Evolutionary conservation across 352 stramenopile genomes (phyloP).

Genomic region (Thalassiosira ordinaria): DNA sequence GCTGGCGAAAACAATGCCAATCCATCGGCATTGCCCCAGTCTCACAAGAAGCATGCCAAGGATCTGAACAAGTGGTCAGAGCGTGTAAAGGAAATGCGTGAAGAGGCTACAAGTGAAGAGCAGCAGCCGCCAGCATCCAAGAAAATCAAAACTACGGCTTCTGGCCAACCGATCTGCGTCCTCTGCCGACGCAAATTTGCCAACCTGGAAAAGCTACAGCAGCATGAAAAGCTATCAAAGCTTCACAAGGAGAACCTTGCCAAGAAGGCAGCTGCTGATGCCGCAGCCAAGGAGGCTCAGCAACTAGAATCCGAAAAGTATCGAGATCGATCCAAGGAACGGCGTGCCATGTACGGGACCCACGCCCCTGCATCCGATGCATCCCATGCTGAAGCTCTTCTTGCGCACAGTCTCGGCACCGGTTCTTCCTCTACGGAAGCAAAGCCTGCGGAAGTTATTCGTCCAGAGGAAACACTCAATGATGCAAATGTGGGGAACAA

Average conservation of each 20-base stretch:
- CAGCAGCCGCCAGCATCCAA: constrained; percentile 1
- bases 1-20: constrained; percentile 6
- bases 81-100: constrained; percentile 54
- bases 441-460: constrained; percentile 37
- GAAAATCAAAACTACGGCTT: constrained; percentile 40
- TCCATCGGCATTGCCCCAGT: constrained; percentile 15
- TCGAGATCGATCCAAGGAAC: constrained; percentile 73
- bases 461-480: constrained; percentile 51
- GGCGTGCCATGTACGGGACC: constrained; percentile 65
- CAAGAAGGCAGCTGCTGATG: constrained; percentile 51
- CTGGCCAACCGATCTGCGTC: constrained; percentile 76
- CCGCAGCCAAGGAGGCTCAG: not conserved
- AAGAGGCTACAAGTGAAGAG: constrained; percentile 12
- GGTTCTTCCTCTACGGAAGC: not conserved
- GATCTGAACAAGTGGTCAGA: constrained; percentile 78
- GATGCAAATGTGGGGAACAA: constrained; percentile 74
- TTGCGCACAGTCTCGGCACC: constrained; percentile 34
- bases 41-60: constrained; percentile 62
- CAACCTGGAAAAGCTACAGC: constrained; percentile 64
- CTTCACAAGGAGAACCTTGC: constrained; percentile 81
- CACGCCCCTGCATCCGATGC: not conserved
- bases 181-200: constrained; percentile 81
- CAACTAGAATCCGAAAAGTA: constrained; percentile 46
- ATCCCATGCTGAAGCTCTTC: constrained; percentile 44
- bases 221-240: constrained; percentile 75